Evolutionary conservation across 2,329 filamentous ascomycete genomes (phyloP).

Genomic region (Thermothelomyces thermophilus): DNA sequence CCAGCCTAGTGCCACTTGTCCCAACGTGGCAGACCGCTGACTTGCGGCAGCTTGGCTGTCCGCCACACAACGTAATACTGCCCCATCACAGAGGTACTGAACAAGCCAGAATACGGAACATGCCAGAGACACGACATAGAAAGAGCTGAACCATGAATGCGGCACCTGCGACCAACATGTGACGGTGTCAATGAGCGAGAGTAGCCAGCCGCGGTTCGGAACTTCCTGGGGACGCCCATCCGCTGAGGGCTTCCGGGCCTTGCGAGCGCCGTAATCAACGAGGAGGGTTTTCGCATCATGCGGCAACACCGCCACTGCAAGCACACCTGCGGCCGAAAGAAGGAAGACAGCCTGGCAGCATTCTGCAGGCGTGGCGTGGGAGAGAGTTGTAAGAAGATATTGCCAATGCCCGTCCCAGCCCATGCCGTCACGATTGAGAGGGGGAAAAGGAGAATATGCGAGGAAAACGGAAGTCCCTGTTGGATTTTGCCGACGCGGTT

Average conservation of each 20-base stretch:
- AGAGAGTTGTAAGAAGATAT: not conserved
- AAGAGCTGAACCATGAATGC: slow-evolving; percentile 84
- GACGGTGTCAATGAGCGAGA: slow-evolving; percentile 29
- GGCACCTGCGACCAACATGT: slow-evolving; percentile 56
- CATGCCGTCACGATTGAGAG: slow-evolving; percentile 2
- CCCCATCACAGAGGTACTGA: slow-evolving; percentile 53
- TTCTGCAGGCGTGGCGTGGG: slow-evolving; percentile 24
- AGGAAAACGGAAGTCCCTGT: no score
- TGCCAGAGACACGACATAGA: slow-evolving; percentile 67
- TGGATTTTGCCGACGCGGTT: no score
- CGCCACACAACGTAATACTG: slow-evolving; percentile 43
- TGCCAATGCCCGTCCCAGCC: not conserved
- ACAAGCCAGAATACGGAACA: slow-evolving; percentile 68
- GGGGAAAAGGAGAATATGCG: no score
- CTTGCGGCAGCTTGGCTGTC: slow-evolving; percentile 7
- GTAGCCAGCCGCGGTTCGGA: slow-evolving; percentile 16
- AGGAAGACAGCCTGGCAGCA: slow-evolving; percentile 44
- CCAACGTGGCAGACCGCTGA: slow-evolving; percentile 46
- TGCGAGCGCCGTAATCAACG: slow-evolving; percentile 47
- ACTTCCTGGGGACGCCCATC: not conserved
- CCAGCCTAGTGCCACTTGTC: slow-evolving; percentile 62
- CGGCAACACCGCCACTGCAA: slow-evolving; percentile 40
- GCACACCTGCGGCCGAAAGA: slow-evolving; percentile 34
- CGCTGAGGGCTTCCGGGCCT: slow-evolving; percentile 16
- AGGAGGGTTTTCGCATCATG: slow-evolving; percentile 38